A percentile compares a stretch with the other conserved stretches of the same genome.
Evolutionary conservation across 345 rosid genomes (phyloP).

Genomic region (Geranium rotundifolium): DNA sequence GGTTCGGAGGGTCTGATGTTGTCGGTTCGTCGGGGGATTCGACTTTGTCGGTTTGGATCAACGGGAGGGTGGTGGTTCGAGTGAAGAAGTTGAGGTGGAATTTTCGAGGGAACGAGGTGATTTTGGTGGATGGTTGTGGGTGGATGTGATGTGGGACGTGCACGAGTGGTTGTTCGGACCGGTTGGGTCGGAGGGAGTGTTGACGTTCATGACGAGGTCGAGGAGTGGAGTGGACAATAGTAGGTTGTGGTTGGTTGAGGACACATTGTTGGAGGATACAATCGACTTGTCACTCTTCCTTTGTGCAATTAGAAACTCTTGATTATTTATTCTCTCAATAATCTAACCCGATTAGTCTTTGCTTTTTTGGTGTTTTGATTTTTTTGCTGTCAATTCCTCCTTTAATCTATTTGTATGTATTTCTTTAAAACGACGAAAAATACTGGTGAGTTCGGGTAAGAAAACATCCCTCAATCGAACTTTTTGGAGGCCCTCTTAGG

Average conservation of each 20-base stretch:
- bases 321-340: too few relatives aligned
- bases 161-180: constrained; percentile 18
- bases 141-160: constrained; percentile 22
- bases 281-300: constrained; percentile 17
- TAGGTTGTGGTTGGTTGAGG: constrained; percentile 20
- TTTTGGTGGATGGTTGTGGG: constrained; percentile 15
- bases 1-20: constrained; percentile 6
- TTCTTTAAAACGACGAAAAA: too few relatives aligned
- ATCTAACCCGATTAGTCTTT: too few relatives aligned
- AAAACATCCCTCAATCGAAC: too few relatives aligned
- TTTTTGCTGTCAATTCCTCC: too few relatives aligned
- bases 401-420: too few relatives aligned
- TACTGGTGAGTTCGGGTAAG: too few relatives aligned
- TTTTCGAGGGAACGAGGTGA: constrained; percentile 19
- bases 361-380: too few relatives aligned
- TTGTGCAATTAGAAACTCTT: constrained; percentile 12
- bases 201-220: constrained; percentile 20
- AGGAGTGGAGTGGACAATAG: constrained; percentile 17
- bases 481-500: too few relatives aligned
- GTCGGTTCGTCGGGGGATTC: too few relatives aligned
- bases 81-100: constrained; percentile 19
- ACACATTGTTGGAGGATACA: constrained; percentile 8
- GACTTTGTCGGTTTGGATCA: too few relatives aligned
- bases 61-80: constrained; percentile 13
- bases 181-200: constrained; percentile 7